Evolutionary conservation across 139 green algal species (phyloP).

Genomic region (Klebsormidium nitens): DNA sequence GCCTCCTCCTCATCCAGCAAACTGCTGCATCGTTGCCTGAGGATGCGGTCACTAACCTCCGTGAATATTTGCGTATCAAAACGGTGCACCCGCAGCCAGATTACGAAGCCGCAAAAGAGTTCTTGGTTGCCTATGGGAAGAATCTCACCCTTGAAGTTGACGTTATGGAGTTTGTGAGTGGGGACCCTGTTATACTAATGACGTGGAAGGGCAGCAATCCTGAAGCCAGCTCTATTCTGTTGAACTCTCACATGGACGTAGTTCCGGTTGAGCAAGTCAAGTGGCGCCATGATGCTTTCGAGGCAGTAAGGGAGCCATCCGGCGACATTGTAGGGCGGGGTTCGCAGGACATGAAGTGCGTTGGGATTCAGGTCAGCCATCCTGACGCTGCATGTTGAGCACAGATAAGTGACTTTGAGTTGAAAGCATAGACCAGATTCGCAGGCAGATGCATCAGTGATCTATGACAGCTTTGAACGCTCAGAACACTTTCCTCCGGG

Average conservation of each 20-base stretch:
- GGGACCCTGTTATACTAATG: not conserved
- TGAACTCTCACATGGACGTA: constrained; percentile 36
- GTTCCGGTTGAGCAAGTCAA: constrained; percentile 15
- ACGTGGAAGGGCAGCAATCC: constrained; percentile 6
- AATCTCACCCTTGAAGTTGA: not conserved
- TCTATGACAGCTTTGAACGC: too few relatives aligned
- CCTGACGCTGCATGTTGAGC: not conserved
- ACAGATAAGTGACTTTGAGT: too few relatives aligned
- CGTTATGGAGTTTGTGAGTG: not conserved
- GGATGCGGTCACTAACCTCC: not conserved
- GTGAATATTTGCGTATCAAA: constrained; percentile 1
- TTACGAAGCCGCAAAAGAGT: not conserved
- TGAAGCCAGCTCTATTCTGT: not conserved
- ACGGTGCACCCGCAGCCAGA: constrained; percentile 6
- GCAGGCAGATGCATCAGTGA: too few relatives aligned
- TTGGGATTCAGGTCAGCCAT: constrained; percentile 12
- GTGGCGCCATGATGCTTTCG: constrained; percentile 15
- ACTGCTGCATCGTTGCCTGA: too few relatives aligned
- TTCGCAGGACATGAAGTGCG: constrained; percentile 34
- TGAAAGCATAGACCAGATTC: too few relatives aligned
- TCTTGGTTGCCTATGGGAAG: not conserved
- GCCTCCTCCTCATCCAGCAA: too few relatives aligned
- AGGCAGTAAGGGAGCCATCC: not conserved
- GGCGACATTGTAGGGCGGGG: constrained; percentile 10
- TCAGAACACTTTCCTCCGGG: too few relatives aligned